A percentile compares a stretch with the other conserved stretches of the same genome.
These are phyloP conservation scores for Salix dunnii DNA, from an alignment of 345 rosid species.

Conservation along the genomic window DNA sequence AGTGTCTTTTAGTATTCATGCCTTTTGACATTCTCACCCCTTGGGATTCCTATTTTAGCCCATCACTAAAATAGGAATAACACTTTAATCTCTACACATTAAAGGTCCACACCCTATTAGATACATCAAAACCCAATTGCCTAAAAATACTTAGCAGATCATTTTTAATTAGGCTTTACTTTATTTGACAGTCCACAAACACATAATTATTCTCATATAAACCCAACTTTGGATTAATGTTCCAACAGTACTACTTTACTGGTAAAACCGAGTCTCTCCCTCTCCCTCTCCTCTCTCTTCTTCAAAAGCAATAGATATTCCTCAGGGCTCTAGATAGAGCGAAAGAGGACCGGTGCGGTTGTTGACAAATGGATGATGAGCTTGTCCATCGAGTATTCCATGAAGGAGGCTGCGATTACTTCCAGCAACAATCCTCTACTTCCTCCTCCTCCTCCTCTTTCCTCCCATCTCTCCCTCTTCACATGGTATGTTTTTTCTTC, in stretches of 20 bases:
- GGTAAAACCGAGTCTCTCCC: neutral
- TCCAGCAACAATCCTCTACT: slow-evolving; percentile 77
- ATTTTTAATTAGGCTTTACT: too few species aligned
- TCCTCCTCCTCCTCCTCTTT: slow-evolving; percentile 73
- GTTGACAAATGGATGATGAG: slow-evolving; percentile 68
- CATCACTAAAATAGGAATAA: too few species aligned
- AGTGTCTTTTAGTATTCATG: too few species aligned
- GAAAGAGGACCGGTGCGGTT: neutral
- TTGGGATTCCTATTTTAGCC: too few species aligned
- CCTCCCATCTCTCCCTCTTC: slow-evolving; percentile 93
- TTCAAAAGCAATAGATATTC: neutral
- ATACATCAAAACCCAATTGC: too few species aligned
- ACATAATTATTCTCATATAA: too few species aligned
- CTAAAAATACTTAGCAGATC: too few species aligned
- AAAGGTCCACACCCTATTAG: too few species aligned
- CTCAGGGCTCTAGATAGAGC: neutral
- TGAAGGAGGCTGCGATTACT: slow-evolving; percentile 88
- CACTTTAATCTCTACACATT: too few species aligned
- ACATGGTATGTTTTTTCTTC: slow-evolving; percentile 48
- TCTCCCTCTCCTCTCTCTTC: neutral
- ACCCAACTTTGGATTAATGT: too few species aligned
- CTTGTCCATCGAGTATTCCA: slow-evolving; percentile 92
- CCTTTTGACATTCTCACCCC: too few species aligned
- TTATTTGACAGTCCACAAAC: too few species aligned
- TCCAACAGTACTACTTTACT: neutral